Base-by-base conservation (phyloP, 139 green algal species). In the Bryopsis sp. region DNA sequence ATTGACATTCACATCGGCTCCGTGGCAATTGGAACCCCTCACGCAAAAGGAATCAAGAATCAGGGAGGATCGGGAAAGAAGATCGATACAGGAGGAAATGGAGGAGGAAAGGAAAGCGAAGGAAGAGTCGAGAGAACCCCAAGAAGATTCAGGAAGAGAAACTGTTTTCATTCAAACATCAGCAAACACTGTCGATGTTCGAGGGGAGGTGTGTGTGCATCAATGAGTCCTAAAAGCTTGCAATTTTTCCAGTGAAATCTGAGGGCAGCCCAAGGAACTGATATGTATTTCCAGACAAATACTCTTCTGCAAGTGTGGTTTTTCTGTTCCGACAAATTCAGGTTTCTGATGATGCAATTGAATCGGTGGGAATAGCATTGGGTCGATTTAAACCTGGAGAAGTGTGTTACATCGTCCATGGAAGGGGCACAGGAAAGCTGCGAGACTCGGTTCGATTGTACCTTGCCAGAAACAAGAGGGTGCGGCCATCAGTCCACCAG, bases 281-380 rank as follows among this genome's bases (percentile, higher is more conserved):
- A n/a, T n/a, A n/a, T n/a, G n/a, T n/a, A n/a, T n/a, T n/a, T n/a
- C n/a, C n/a, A n/a, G n/a, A n/a, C n/a, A n/a, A n/a, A n/a, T n/a
- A n/a, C n/a, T n/a, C n/a, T n/a, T n/a, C n/a, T n/a, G n/a, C n/a
- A n/a, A n/a, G n/a, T n/a, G n/a, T n/a, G n/a, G n/a, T n/a, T n/a
- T n/a, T n/a, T n/a, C n/a, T n/a, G n/a, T n/a, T n/a, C n/a, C n/a
- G n/a, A n/a, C n/a, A n/a, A n/a, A n/a, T n/a, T n/a, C n/a, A n/a
- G n/a, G n/a, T n/a, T n/a, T n/a, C n/a, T n/a, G 59, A 67, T n/a
- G 59, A 67, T 67, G 59, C 33, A n/a, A 6, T 67, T 26, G 59
- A 46, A 67, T 4, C 8, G 5, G 6, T 67, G 33, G 59, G 43
- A n/a, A 26, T 15, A 29, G 59, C 19, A 6, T 28, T 67, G 19